A percentile compares a stretch with the other conserved stretches of the same genome.
phyloP scores from a whole-genome alignment of 495 filamentous ascomycete species.

The Pseudotulostoma volvatum region DNA sequence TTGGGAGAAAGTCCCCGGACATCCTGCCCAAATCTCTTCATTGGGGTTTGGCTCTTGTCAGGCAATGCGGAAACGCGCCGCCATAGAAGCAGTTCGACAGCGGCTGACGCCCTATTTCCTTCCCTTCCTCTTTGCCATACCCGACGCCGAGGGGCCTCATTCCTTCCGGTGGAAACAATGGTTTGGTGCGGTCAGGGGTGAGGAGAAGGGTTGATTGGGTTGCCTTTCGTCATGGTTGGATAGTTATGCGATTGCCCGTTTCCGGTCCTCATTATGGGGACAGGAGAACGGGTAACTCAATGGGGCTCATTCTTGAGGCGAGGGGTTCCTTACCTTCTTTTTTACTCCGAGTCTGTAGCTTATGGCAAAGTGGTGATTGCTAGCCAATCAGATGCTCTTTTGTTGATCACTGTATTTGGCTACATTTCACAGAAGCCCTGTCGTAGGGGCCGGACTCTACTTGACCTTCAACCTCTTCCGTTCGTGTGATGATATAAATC shows the following conservation, averaged over 20 bases:
- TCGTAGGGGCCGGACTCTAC: conserved; percentile 48
- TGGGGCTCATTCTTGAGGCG: conserved; percentile 99
- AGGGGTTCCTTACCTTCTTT: conserved; percentile 49
- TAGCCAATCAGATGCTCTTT: conserved; percentile 3
- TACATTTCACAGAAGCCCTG: conserved; percentile 36
- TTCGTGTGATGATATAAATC: conserved; percentile 89
- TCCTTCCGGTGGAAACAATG: conserved; percentile 29
- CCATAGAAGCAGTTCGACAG: conserved; percentile 91
- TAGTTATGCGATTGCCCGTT: conserved; percentile 95
- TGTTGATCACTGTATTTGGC: background rate
- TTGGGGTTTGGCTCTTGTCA: conserved; percentile 19
- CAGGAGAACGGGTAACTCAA: conserved; percentile 70
- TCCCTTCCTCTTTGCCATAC: conserved; percentile 14
- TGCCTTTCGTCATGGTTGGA: conserved; percentile 78
- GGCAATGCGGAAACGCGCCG: conserved; percentile 90
- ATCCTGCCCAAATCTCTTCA: conserved; percentile 34
- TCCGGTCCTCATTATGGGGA: conserved; percentile 11
- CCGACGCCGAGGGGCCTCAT: conserved; percentile 26
- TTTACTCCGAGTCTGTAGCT: conserved; percentile 43
- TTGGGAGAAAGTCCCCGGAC: conserved; percentile 99
- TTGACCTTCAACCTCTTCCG: conserved; percentile 30
- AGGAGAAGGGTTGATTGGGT: conserved; percentile 30
- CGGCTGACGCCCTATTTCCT: conserved; percentile 44
- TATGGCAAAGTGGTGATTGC: conserved; percentile 41
- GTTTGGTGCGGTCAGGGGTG: conserved; percentile 22